Base-by-base conservation (phyloP, 129 eudicot species). In the Flaveria sonorensis region DNA sequence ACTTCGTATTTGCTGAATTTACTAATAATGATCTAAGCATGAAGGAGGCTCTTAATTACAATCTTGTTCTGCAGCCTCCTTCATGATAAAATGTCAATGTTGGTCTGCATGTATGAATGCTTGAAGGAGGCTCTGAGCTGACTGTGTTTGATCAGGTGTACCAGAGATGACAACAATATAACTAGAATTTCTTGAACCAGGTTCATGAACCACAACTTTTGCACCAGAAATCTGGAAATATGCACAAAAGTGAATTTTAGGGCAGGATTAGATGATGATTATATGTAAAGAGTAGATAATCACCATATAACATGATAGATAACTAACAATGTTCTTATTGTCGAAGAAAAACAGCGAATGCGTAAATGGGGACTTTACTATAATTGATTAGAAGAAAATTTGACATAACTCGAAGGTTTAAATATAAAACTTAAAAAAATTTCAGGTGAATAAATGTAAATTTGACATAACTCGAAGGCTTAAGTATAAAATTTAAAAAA, bases 121-220 rank as follows among this genome's bases (percentile, higher is more conserved):
- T 65, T 93, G 96, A 13, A 93, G 88, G 50, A 90, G 91, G 84
- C 88, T 90, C 80, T 93, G 98, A 68, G 98, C 95, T 19, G 87
- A 88, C 57, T 87, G 96, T 21, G 95, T 88, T 78, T 88, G 84
- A 46, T 88, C 87, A 56, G 92, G 92, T 21, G 86, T 84, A 24
- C 98, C 96, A 3, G 98, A 88, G 83, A 92, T 88, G 56, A 90
- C 59, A 1, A 92, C 79, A 6, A 73, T 51, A 73, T 85, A 85
- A 40, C 85, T 83, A 1, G 20, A 66, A 10, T 81, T 69, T 78
- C 87, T 88, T n/a, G 95, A 86, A 24, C 42, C 82, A 43, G 88
- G 79, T 77, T 87, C 91, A 48, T 75, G 88, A 28, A 92, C 81
- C 6, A 42, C 63, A 16, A 92, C 89, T 68, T 83, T 90, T 73